Evolutionary conservation across 2,329 filamentous ascomycete species (phyloP).

Genomic region (Aspergillus bombycis): DNA sequence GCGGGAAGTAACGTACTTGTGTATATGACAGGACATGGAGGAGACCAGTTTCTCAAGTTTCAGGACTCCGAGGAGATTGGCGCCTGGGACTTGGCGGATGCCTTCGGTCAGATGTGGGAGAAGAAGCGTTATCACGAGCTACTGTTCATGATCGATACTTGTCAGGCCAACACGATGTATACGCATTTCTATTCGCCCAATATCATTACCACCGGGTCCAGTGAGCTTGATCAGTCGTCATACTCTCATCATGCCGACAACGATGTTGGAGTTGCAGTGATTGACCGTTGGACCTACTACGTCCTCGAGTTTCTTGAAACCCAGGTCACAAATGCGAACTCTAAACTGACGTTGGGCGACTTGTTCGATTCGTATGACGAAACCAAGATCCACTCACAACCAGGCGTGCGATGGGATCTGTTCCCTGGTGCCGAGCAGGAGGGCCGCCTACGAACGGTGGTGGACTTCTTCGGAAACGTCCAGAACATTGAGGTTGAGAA

Average conservation of each 20-base stretch:
- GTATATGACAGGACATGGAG: slow-evolving; percentile 98
- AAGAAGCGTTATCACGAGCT: slow-evolving; percentile 99
- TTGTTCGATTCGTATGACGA: slow-evolving; percentile 96
- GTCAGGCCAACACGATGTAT: slow-evolving; percentile 99
- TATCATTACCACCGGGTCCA: slow-evolving; percentile 96
- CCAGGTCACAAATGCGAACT: slow-evolving; percentile 81
- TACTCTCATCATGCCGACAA: slow-evolving; percentile 98
- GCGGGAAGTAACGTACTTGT: slow-evolving; percentile 96
- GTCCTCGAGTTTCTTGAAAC: slow-evolving; percentile 95
- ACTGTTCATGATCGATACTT: slow-evolving; percentile 99
- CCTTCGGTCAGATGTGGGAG: slow-evolving; percentile 99
- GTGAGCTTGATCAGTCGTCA: slow-evolving; percentile 90
- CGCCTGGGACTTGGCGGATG: slow-evolving; percentile 92
- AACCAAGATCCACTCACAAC: slow-evolving; percentile 89
- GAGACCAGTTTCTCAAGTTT: slow-evolving; percentile 97
- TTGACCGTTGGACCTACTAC: slow-evolving; percentile 98
- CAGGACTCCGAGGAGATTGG: slow-evolving; percentile 98
- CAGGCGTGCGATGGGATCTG: slow-evolving; percentile 92
- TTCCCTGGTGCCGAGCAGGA: slow-evolving; percentile 81
- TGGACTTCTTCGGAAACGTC: slow-evolving; percentile 98
- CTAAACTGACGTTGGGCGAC: slow-evolving; percentile 87
- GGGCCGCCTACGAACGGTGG: slow-evolving; percentile 78
- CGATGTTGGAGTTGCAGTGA: slow-evolving; percentile 96
- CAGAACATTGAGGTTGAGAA: slow-evolving; percentile 91
- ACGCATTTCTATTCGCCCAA: slow-evolving; percentile 97